These are phyloP conservation scores for Nemania bipapillata DNA, from an alignment of 2,329 filamentous ascomycete genomes.

Conservation along the genomic window DNA sequence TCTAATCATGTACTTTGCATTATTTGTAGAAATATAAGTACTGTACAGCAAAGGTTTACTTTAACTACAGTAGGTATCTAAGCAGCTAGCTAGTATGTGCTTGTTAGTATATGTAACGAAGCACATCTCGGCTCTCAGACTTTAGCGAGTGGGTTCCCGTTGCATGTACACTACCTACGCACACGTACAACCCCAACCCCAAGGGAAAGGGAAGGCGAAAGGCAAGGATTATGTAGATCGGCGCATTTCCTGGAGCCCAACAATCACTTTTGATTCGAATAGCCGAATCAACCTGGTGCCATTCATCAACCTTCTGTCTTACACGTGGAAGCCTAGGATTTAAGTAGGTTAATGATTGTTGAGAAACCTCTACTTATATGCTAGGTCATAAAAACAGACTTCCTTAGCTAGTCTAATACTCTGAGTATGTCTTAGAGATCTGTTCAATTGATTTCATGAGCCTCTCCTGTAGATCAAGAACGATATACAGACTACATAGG, in stretches of 20 bases:
- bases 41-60: background rate
- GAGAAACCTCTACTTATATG: background rate
- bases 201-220: constrained; percentile 18
- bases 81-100: no score
- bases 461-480: no score
- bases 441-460: no score
- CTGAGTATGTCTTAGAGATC: no score
- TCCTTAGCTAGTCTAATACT: background rate
- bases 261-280: constrained; percentile 46
- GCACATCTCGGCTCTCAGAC: constrained; percentile 14
- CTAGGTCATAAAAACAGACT: background rate
- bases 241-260: constrained; percentile 49
- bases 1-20: background rate
- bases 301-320: constrained; percentile 31
- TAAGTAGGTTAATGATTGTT: background rate
- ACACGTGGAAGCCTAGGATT: constrained; percentile 41
- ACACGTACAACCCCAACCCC: background rate
- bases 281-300: constrained; percentile 40
- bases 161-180: background rate
- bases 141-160: background rate
- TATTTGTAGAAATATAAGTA: background rate
- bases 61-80: no score
- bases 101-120: background rate
- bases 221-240: constrained; percentile 51
- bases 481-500: no score